Evolutionary conservation across 208 protist species (phyloP).

Genomic region (Novymonas esmeraldas): DNA sequence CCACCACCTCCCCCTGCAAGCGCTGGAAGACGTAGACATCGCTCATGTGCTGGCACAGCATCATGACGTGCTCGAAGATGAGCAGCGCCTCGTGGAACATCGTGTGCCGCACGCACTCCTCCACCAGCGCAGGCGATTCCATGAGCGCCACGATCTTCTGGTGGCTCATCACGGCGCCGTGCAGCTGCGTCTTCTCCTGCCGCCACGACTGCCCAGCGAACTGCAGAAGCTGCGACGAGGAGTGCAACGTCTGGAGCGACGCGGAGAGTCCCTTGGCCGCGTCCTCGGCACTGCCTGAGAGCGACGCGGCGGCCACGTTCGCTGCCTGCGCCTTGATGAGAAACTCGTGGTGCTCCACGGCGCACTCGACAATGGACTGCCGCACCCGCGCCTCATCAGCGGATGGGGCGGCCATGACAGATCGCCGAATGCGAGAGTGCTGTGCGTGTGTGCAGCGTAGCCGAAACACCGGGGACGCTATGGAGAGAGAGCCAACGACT

Average conservation of each 20-base stretch:
- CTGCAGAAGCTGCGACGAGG: conserved; percentile 44
- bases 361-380: conserved; percentile 62
- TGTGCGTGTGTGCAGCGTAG: too few relatives aligned
- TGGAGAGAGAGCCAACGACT: too few relatives aligned
- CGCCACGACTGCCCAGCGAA: conserved; percentile 63
- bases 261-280: conserved; percentile 45
- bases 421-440: conserved; percentile 3
- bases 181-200: conserved; percentile 53
- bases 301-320: conserved; percentile 42
- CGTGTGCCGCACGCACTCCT: conserved; percentile 67
- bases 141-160: conserved; percentile 71
- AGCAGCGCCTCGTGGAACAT: conserved; percentile 85
- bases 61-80: conserved; percentile 69
- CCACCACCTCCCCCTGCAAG: conserved; percentile 28
- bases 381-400: conserved; percentile 53
- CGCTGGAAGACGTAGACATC: conserved; percentile 37
- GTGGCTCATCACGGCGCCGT: conserved; percentile 53
- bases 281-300: conserved; percentile 41
- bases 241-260: conserved; percentile 57
- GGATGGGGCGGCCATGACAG: conserved; percentile 6
- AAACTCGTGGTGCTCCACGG: conserved; percentile 70
- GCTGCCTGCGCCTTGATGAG: conserved; percentile 56
- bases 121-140: conserved; percentile 66
- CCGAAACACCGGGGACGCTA: too few relatives aligned
- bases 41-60: conserved; percentile 41